Evolutionary conservation across 305 asterid genomes (phyloP).

Genomic region (Fraxinus platypoda): DNA sequence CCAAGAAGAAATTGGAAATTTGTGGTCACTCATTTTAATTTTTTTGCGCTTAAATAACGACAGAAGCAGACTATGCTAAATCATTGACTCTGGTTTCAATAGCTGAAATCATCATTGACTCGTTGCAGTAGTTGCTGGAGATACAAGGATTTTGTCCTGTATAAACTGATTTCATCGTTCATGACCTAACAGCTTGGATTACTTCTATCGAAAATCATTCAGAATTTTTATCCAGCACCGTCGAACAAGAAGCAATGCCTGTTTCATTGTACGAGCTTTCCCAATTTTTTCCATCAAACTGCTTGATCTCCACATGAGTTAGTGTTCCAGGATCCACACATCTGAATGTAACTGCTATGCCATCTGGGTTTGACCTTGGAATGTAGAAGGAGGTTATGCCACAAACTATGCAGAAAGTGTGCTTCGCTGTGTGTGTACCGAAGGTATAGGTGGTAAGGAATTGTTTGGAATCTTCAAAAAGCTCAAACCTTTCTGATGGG

Average conservation of each 20-base stretch:
- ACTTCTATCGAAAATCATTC: constrained; percentile 12
- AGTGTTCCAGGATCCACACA: constrained; percentile 76
- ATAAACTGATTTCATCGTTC: background rate
- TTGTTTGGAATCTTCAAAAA: constrained; percentile 57
- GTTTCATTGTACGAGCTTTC: constrained; percentile 48
- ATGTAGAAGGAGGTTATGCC: constrained; percentile 81
- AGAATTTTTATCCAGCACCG: constrained; percentile 20
- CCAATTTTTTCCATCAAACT: constrained; percentile 71
- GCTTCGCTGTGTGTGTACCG: constrained; percentile 80
- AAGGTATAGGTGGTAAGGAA: constrained; percentile 73
- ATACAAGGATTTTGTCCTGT: background rate
- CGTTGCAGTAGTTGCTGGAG: background rate
- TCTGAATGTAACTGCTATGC: constrained; percentile 47
- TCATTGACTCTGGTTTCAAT: background rate
- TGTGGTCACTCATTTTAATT: background rate
- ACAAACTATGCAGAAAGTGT: constrained; percentile 78
- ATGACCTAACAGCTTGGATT: background rate
- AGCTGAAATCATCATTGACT: background rate
- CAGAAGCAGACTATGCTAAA: background rate
- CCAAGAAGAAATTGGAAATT: background rate
- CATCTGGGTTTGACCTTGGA: constrained; percentile 83
- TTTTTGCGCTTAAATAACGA: background rate
- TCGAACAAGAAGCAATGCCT: constrained; percentile 53
- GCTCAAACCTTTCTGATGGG: constrained; percentile 64
- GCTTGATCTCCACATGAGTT: constrained; percentile 64